Base-by-base conservation (phyloP, 139 green algal genomes). In the Medakamo hakoo region DNA sequence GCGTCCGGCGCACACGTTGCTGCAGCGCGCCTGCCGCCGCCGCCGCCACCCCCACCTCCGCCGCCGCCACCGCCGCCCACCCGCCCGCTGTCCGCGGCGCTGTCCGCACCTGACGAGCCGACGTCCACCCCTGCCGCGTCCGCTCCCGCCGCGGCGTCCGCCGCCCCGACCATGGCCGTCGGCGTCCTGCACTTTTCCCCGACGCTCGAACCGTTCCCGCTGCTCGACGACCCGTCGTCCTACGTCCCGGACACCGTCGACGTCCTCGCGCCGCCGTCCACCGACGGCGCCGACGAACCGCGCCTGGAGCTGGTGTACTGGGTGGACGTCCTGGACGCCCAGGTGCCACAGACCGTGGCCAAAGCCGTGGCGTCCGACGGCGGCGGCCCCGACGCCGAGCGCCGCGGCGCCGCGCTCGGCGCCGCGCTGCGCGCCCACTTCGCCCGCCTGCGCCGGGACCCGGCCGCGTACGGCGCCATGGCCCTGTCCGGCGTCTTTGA, bases 131-230 rank as follows among this genome's bases (percentile, higher is more conserved):
- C 25, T 49, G 19, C 27, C 23, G 4, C 30, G 20, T 49, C 30
- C 23, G 16, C 30, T 22, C 5, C 32, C 49, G 25, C 30, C 28
- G 25, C 29, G 21, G 30, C 30, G 29, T 25, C 21, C 1, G 20
- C 28, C 4, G 26, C 20, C 5, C 4, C 88, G 63, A 67, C 80
- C 49, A 74, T 94, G 52, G 76, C 94, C 68, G 78, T 99, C 55
- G 93, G 93, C 23, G 89, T 99, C 48, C 83, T 99, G 57, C 93
- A 99, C 64, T 94, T 89, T 74, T 75, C 70, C 9, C 92, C 92
- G 18, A 78, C 61, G 4, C 63, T 82, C 4, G 81, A 93, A 71
- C 79, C 78, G 2, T 99, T 98, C 71, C 91, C 92, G 3, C 73
- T 97, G 69, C 77, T 99, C 49, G 74, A 71, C 0, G 83, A 94